These are phyloP conservation scores for Alloascoidea africana DNA, from an alignment of 805 yeast genomes.

Conservation along the genomic window DNA sequence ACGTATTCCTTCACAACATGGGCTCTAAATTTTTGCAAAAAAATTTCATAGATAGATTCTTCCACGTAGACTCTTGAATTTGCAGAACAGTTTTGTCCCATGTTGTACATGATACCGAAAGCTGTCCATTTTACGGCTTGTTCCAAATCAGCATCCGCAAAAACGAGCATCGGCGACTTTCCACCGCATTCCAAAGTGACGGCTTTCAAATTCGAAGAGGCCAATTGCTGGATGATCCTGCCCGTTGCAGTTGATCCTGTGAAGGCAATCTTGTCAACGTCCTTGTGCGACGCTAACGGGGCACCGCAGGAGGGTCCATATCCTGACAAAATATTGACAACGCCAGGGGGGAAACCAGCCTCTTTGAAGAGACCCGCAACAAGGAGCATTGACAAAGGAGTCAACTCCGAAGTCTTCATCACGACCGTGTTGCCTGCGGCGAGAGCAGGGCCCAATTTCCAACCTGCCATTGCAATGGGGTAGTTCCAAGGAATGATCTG, in stretches of 20 bases:
- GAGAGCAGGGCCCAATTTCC: constrained; percentile 90
- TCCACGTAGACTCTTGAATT: constrained; percentile 49
- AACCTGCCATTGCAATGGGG: constrained; percentile 84
- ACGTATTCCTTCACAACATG: constrained; percentile 29
- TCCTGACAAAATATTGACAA: constrained; percentile 76
- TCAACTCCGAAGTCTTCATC: constrained; percentile 81
- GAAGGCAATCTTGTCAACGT: constrained; percentile 81
- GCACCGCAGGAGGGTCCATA: constrained; percentile 77
- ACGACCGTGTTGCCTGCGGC: constrained; percentile 86
- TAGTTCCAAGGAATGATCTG: constrained; percentile 96
- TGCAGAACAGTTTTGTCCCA: constrained; percentile 59
- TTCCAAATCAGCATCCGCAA: constrained; percentile 48
- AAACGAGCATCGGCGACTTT: constrained; percentile 48
- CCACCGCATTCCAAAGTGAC: constrained; percentile 65
- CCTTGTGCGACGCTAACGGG: constrained; percentile 62
- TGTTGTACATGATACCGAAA: constrained; percentile 45
- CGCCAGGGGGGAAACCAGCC: constrained; percentile 90
- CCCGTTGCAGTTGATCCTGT: constrained; percentile 94
- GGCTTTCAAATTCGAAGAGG: constrained; percentile 41
- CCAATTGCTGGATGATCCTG: constrained; percentile 41
- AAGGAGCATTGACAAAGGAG: constrained; percentile 78
- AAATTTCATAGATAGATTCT: constrained; percentile 38
- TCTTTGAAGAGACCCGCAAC: constrained; percentile 54
- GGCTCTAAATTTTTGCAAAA: constrained; percentile 24
- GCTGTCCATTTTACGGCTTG: constrained; percentile 59